Evolutionary conservation across 805 yeast genomes (phyloP), one percentile per base, ranked within the genome.

Genomic region (Yarrowia sp.): DNA sequence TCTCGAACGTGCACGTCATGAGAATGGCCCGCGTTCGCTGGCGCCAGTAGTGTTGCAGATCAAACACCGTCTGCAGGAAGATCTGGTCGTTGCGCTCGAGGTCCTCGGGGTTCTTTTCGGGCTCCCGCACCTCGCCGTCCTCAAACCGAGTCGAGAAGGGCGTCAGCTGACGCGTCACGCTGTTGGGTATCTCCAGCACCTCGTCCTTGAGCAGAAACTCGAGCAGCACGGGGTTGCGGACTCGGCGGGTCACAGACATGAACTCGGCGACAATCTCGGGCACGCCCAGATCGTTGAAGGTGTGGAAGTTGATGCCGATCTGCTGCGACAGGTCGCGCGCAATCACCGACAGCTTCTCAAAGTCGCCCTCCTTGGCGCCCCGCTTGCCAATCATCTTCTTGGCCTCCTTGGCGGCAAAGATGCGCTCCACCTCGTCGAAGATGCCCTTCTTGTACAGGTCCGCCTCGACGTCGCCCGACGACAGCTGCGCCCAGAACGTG

Each of bases 251-350:
- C 76, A 99, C 94, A 47, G 79, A 81, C 64, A 94, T 76, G 8
- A 94, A 82, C 70, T 86, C 87, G n/a, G 67, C 60, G 7, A 93
- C 86, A 27, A 93, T 78, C 42, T 83, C 87, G 5, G 81, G 83
- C 36, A 86, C 96, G 0, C 85, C 67, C 21, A 83, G 66, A 41
- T 77, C 76, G 5, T 90, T 79, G 73, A 84, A 90, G 76, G 84
- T 80, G 71, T 94, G 98, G 59, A 94, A 78, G 70, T 93, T 92
- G 70, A 94, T 94, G 38, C 96, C 97, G 76, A 94, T 91, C 68
- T 90, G 97, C 71, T 94, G 99, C 0, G 96, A 89, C 46, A 91
- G 75, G 68, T 93, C 97, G 64, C 96, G 79, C 0, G 96, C 82
- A 56, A 94, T 78, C 65, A 86, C 86, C 0, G 92, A 78, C 0